These are phyloP conservation scores for Pichia terricola DNA, from an alignment of 1,139 yeast genomes.

Conservation along the genomic window DNA sequence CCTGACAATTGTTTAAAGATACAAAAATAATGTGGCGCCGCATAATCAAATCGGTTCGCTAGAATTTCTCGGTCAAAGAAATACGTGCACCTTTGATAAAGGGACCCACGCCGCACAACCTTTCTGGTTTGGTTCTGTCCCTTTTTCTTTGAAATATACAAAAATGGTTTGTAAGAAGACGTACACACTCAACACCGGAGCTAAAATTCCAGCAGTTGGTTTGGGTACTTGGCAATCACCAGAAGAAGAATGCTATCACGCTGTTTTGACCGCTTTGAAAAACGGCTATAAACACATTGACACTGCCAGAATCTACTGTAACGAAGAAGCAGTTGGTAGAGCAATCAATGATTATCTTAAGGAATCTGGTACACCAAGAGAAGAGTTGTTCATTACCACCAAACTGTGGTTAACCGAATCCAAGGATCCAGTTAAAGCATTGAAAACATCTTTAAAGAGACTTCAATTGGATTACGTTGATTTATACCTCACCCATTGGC, in stretches of 20 bases:
- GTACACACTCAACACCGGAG: constrained; percentile 4
- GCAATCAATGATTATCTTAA: constrained; percentile 33
- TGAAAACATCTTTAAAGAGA: constrained; percentile 34
- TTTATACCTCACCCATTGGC: constrained; percentile 79
- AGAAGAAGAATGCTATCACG: constrained; percentile 26
- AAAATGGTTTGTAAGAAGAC: neutral
- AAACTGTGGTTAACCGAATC: constrained; percentile 50
- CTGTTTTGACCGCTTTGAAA: constrained; percentile 54
- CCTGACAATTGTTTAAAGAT: too few species aligned
- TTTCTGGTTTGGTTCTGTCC: too few species aligned
- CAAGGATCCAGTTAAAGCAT: constrained; percentile 28
- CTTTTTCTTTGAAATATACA: neutral
- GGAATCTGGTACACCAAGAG: constrained; percentile 60
- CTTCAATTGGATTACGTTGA: constrained; percentile 71
- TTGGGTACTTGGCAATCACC: constrained; percentile 32
- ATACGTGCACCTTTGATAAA: too few species aligned
- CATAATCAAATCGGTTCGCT: too few species aligned
- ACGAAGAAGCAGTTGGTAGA: constrained; percentile 60
- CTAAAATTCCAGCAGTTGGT: constrained; percentile 27
- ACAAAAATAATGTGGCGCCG: too few species aligned
- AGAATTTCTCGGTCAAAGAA: too few species aligned
- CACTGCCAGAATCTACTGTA: constrained; percentile 60
- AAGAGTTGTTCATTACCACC: constrained; percentile 68
- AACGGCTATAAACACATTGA: constrained; percentile 75
- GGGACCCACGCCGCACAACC: too few species aligned